Base-by-base conservation (phyloP, 345 rosid species). In the Hibiscus syriacus region DNA sequence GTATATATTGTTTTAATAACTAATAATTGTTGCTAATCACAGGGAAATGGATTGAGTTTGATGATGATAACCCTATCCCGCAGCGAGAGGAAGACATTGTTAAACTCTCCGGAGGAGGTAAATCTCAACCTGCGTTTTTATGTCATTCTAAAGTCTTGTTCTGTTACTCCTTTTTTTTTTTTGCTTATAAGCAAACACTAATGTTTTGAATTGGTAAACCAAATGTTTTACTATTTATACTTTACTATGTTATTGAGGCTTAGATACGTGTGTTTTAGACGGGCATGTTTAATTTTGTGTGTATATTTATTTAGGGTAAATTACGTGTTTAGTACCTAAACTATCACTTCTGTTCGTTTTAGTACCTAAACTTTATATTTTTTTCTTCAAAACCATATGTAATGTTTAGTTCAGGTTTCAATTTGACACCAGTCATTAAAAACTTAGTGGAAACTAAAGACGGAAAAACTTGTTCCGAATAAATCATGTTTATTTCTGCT, bases 81-180 rank as follows among this genome's bases (percentile, higher is more conserved):
- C 98, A 89, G 70, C 85, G 86, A 22, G 98, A 91, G 75, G 99
- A 91, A 76, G 99, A 87, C 70, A 94, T 94, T 66, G 80, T 80
- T 2, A 94, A 84, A 82, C 88, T 94, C 36, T 94, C 99, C 3
- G 99, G 99, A 66, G 99, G 98, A 85, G 99, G 97, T 94, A 82
- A 52, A 75, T 77, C 53, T 19, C 34, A 57, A 2, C 9, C 27
- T 27, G 16, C 10, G 14, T 10, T 41, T 41, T 41, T 10, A 10
- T 10, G 4, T 0, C 55, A 29, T 38, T 72, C 49, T 36, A 6
- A 56, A 20, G 22, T 20, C 8, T 66, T 13, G 9, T 48, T 43
- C 48, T 14, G 16, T 43, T 43, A n/a, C 48, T 12, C n/a, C n/a
- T n/a, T n/a, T n/a, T n/a, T n/a, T n/a, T n/a, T n/a, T n/a, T n/a